phyloP scores from a whole-genome alignment of 371 early-diverging fungal genomes.

The Zopfochytrium polystomum region DNA sequence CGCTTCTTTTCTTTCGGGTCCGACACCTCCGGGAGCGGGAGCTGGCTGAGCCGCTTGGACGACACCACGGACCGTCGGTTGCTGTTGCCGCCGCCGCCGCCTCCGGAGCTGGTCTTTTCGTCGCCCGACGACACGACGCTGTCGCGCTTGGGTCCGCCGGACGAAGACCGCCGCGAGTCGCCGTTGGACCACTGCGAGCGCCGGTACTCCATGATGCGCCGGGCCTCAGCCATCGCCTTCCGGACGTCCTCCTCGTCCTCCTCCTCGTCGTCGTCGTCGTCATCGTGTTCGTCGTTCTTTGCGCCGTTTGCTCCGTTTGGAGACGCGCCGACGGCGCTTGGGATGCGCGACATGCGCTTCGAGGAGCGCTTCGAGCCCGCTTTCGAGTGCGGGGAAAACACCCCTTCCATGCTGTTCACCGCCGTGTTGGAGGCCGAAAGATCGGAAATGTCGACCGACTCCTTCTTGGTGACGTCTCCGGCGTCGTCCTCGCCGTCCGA shows the following conservation, averaged over 20 bases:
- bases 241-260: conserved; percentile 5
- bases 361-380: no score
- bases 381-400: not conserved
- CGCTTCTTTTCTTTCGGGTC: conserved; percentile 22
- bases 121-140: not conserved
- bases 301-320: not conserved
- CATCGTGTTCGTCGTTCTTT: conserved; percentile 13
- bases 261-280: conserved; percentile 10
- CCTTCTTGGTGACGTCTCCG: conserved; percentile 7
- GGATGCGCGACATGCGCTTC: no score
- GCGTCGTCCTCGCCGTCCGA: conserved; percentile 9
- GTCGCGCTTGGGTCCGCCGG: not conserved
- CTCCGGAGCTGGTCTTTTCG: not conserved
- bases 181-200: conserved; percentile 18
- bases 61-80: not conserved
- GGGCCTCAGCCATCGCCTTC: conserved; percentile 10
- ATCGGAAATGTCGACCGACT: not conserved
- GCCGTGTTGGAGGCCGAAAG: not conserved
- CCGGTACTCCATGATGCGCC: conserved; percentile 23
- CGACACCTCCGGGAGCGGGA: not conserved
- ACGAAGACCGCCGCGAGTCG: conserved; percentile 1
- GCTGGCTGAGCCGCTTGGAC: not conserved
- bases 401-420: not conserved
- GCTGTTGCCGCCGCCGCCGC: not conserved
- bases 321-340: no score